phyloP scores from a whole-genome alignment of 177 flowering plant species.

The Telopea speciosissima region DNA sequence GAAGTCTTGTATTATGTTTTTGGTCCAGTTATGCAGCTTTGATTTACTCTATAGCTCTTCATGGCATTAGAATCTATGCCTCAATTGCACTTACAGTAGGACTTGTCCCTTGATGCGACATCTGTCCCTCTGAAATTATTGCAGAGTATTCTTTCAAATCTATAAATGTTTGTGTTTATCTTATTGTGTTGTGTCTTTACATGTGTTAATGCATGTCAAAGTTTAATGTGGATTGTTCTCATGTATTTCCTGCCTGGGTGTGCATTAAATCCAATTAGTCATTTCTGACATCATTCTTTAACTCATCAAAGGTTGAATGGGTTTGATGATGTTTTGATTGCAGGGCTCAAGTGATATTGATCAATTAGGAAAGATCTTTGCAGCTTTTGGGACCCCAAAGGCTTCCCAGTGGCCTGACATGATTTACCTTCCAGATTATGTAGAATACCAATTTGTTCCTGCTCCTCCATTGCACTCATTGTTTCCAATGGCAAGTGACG shows the following conservation, averaged over 20 bases:
- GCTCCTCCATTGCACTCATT: conserved; percentile 74
- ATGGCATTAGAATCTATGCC: no score
- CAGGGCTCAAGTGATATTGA: conserved; percentile 95
- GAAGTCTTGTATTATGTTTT: no score
- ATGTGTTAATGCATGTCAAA: background rate
- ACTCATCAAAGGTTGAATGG: background rate
- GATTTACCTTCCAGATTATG: conserved; percentile 87
- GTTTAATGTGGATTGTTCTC: background rate
- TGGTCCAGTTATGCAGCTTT: no score
- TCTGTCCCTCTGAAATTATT: no score
- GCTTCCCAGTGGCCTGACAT: conserved; percentile 91
- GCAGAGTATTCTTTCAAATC: background rate
- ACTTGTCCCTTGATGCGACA: no score
- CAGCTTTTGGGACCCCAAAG: conserved; percentile 92
- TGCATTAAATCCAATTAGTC: background rate
- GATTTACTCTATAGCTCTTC: no score
- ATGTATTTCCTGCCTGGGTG: background rate
- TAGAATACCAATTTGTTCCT: conserved; percentile 76
- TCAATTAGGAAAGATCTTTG: conserved; percentile 94
- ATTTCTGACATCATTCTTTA: no score
- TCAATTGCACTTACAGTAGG: no score
- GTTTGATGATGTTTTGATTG: background rate
- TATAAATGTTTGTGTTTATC: background rate
- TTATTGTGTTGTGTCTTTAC: background rate
- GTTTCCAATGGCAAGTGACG: conserved; percentile 91